Conservation (phyloP, 2,329 filamentous ascomycete species). For the Fusarium musae region DNA sequence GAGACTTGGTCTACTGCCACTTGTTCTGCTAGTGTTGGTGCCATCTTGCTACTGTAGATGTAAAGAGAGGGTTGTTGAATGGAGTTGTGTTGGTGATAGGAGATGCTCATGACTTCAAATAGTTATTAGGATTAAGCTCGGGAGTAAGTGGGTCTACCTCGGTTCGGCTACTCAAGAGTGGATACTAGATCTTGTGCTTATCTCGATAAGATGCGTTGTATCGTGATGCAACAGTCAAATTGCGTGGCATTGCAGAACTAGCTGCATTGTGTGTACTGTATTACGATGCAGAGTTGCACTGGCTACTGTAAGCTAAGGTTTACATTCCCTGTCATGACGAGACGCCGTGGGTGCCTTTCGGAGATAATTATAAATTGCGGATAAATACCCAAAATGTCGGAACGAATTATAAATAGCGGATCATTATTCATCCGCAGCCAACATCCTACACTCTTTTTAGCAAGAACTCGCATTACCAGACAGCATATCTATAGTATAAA, state of each 20-base stretch:
- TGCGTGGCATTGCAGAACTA: background rate
- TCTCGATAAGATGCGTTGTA: background rate
- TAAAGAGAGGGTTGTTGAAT: background rate
- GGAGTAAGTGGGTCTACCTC: slow-evolving; percentile 8
- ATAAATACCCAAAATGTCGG: background rate
- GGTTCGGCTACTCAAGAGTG: slow-evolving; percentile 1
- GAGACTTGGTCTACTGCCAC: slow-evolving; percentile 37
- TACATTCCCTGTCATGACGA: background rate
- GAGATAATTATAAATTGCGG: background rate
- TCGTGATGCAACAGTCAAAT: background rate
- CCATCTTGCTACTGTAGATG: slow-evolving; percentile 8
- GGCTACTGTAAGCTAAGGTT: rapidly evolving
- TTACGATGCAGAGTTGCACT: background rate
- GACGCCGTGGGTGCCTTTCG: rapidly evolving
- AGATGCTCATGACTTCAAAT: background rate
- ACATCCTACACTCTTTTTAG: background rate
- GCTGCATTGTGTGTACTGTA: background rate
- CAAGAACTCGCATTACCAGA: background rate
- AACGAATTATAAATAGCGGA: background rate
- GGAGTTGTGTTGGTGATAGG: background rate
- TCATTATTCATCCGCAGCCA: background rate
- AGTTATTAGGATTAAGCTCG: background rate
- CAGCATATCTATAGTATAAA: too few species aligned
- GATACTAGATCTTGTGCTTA: background rate
- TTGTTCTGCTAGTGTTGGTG: slow-evolving; percentile 26